Percentiles rank a stretch among this genome's conserved stretches.
These are phyloP conservation scores for Populus tomentosa DNA, from an alignment of 441 rosid species.

Conservation along the genomic window DNA sequence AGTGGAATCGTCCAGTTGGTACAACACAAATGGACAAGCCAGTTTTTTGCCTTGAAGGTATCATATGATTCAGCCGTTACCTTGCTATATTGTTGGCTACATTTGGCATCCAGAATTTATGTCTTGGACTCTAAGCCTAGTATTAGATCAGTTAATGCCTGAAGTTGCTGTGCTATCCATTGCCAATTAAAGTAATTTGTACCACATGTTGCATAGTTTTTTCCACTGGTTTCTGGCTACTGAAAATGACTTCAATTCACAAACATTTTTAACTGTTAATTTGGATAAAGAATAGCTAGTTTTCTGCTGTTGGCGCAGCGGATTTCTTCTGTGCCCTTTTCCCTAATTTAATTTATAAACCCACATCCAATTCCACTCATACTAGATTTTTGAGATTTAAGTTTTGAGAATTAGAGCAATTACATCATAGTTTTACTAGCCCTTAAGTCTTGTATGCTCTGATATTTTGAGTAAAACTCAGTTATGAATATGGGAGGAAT, in stretches of 20 bases:
- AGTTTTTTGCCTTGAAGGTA: conserved; percentile 94
- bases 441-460: not conserved
- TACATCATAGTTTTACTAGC: not conserved
- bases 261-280: not conserved
- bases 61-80: not conserved
- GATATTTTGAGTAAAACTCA: not conserved
- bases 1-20: conserved; percentile 93
- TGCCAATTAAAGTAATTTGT: not conserved
- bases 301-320: not conserved
- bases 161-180: not conserved
- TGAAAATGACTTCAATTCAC: not conserved
- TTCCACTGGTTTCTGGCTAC: not conserved
- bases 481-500: not conserved
- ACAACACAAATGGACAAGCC: conserved; percentile 97
- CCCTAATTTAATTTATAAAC: not conserved
- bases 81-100: not conserved
- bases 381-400: not conserved
- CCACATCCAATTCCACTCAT: not conserved
- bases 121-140: not conserved
- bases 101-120: not conserved
- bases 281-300: no score
- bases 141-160: not conserved
- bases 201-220: not conserved
- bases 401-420: not conserved
- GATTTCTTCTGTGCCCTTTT: not conserved